phyloP scores from a whole-genome alignment of 164 flowering plant genomes.

The Houttuynia cordata region DNA sequence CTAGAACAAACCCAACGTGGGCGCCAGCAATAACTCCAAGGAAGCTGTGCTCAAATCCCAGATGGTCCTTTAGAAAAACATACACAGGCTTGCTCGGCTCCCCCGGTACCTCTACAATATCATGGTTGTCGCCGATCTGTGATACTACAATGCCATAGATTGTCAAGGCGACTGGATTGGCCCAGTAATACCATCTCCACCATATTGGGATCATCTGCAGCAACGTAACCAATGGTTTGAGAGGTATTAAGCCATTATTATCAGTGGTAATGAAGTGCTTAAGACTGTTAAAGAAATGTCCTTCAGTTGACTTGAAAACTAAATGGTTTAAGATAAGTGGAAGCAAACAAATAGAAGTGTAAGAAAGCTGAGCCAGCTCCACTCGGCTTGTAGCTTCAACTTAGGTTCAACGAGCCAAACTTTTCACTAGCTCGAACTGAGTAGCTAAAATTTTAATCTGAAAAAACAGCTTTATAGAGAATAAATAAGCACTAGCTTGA shows the following conservation, averaged over 20 bases:
- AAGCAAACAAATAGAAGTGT: too few relatives aligned
- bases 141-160: constrained; percentile 57
- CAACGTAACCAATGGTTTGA: not conserved
- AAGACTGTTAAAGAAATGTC: too few relatives aligned
- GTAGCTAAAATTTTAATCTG: too few relatives aligned
- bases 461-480: too few relatives aligned
- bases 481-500: too few relatives aligned
- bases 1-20: constrained; percentile 41
- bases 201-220: constrained; percentile 72
- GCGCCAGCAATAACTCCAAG: constrained; percentile 46
- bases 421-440: too few relatives aligned
- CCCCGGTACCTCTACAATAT: constrained; percentile 38
- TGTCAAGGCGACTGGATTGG: constrained; percentile 69
- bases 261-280: too few relatives aligned
- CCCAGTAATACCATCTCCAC: constrained; percentile 97
- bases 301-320: too few relatives aligned
- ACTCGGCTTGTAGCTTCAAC: too few relatives aligned
- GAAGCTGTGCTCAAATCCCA: constrained; percentile 55
- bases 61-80: constrained; percentile 22
- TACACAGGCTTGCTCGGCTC: constrained; percentile 15
- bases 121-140: constrained; percentile 23
- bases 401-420: too few relatives aligned
- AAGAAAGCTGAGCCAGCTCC: too few relatives aligned
- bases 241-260: not conserved
- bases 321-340: too few relatives aligned